These are phyloP conservation scores for Yarrowia sp. DNA, from an alignment of 805 yeast genomes.

Conservation along the genomic window DNA sequence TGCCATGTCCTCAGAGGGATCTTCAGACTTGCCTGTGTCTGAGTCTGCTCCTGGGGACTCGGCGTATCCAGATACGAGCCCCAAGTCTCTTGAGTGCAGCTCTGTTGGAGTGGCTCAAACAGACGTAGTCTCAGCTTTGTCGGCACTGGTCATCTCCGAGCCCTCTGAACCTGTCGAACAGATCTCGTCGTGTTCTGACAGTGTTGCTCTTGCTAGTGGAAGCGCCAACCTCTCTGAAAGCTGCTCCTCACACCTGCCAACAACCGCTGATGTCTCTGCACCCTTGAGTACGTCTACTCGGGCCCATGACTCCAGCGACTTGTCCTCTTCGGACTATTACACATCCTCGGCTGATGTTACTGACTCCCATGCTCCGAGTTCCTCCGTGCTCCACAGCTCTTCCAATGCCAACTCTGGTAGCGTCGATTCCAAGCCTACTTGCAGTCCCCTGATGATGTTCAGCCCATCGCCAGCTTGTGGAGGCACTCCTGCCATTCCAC, in stretches of 20 bases:
- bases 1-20: neutral
- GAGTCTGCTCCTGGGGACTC: neutral
- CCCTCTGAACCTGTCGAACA: neutral
- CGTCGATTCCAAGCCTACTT: neutral
- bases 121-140: neutral
- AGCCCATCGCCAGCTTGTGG: neutral
- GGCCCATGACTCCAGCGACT: neutral
- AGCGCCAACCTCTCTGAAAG: neutral
- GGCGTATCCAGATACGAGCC: neutral
- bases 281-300: constrained; percentile 8
- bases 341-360: constrained; percentile 10
- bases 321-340: constrained; percentile 2
- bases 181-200: neutral
- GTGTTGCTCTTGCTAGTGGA: neutral
- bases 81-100: neutral
- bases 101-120: neutral
- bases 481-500: neutral
- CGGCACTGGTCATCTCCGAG: neutral
- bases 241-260: neutral
- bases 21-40: neutral
- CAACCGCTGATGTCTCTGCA: neutral
- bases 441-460: neutral
- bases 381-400: neutral
- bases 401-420: neutral
- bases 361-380: neutral